phyloP scores from a whole-genome alignment of 257 asterid species.

The Leptodermis oblonga region DNA sequence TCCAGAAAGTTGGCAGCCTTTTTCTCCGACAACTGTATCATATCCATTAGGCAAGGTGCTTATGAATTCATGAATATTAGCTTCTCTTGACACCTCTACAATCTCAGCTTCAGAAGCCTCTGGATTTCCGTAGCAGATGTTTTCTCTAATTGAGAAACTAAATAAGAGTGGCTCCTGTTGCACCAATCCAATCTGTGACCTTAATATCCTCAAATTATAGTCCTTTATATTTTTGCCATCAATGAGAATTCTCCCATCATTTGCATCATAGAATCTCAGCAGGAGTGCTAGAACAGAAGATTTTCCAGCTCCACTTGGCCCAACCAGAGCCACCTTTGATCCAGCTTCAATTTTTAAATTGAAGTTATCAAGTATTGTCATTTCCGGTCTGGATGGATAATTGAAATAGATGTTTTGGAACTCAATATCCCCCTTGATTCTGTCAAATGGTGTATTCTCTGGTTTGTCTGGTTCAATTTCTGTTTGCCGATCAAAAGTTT shows the following conservation, averaged over 20 bases:
- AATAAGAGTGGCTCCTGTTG: slow-evolving; percentile 80
- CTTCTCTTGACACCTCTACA: slow-evolving; percentile 53
- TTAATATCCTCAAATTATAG: slow-evolving; percentile 45
- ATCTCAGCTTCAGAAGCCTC: slow-evolving; percentile 69
- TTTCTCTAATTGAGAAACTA: slow-evolving; percentile 64
- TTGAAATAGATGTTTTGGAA: slow-evolving; percentile 44
- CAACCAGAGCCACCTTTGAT: slow-evolving; percentile 63
- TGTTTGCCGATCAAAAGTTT: slow-evolving; percentile 57
- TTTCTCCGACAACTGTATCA: slow-evolving; percentile 61
- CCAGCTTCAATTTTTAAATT: slow-evolving; percentile 57
- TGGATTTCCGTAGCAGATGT: slow-evolving; percentile 64
- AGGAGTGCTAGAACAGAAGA: slow-evolving; percentile 61
- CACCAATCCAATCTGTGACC: slow-evolving; percentile 62
- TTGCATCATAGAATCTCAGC: slow-evolving; percentile 64
- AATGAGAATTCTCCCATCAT: slow-evolving; percentile 45
- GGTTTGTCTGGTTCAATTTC: slow-evolving; percentile 62
- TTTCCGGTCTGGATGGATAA: slow-evolving; percentile 59
- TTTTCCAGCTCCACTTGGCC: slow-evolving; percentile 77
- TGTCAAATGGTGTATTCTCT: slow-evolving; percentile 28
- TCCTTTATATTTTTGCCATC: slow-evolving; percentile 45
- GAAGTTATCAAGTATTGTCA: slow-evolving; percentile 52
- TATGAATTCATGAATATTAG: slow-evolving; percentile 60
- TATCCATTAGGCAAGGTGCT: slow-evolving; percentile 69
- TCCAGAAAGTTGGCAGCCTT: slow-evolving; percentile 82
- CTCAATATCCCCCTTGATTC: slow-evolving; percentile 53